These are phyloP conservation scores for Sordariomycetes sp. DNA, from an alignment of 2,329 filamentous ascomycete genomes.

Conservation along the genomic window DNA sequence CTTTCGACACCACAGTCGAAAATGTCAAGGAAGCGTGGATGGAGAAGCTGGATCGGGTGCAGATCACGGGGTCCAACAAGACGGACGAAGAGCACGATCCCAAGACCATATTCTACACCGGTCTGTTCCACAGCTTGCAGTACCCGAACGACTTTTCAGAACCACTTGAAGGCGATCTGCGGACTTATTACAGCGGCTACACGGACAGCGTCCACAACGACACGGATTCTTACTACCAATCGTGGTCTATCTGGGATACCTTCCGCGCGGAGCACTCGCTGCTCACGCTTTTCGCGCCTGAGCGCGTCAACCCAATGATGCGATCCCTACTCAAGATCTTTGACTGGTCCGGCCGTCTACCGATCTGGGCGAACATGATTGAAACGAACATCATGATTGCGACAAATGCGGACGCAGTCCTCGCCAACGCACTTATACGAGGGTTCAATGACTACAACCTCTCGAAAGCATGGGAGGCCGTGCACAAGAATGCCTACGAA, in stretches of 20 bases:
- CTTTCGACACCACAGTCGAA: too few species aligned
- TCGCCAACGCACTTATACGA: constrained; percentile 34
- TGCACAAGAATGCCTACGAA: too few species aligned
- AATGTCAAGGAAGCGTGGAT: too few species aligned
- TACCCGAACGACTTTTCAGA: too few species aligned
- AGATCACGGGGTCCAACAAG: too few species aligned
- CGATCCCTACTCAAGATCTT: constrained; percentile 33
- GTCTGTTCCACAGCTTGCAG: too few species aligned
- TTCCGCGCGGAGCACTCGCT: constrained; percentile 37
- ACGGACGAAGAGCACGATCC: too few species aligned
- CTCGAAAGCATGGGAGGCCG: constrained; percentile 29
- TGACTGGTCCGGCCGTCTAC: constrained; percentile 33
- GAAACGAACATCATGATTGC: constrained; percentile 43
- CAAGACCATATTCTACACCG: too few species aligned
- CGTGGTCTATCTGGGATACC: constrained; percentile 41
- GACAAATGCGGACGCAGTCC: constrained; percentile 35
- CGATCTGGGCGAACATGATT: constrained; percentile 39
- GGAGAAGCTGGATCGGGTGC: too few species aligned
- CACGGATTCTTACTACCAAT: constrained; percentile 40
- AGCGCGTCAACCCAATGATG: constrained; percentile 37
- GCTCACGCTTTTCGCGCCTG: constrained; percentile 32
- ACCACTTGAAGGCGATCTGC: too few species aligned
- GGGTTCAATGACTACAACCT: constrained; percentile 32
- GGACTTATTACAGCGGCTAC: too few species aligned
- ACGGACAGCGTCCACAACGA: too few species aligned